A percentile compares a stretch with the other conserved stretches of the same genome.
Evolutionary conservation across 306 rosid species (phyloP).

Genomic region (Parietaria judaica): DNA sequence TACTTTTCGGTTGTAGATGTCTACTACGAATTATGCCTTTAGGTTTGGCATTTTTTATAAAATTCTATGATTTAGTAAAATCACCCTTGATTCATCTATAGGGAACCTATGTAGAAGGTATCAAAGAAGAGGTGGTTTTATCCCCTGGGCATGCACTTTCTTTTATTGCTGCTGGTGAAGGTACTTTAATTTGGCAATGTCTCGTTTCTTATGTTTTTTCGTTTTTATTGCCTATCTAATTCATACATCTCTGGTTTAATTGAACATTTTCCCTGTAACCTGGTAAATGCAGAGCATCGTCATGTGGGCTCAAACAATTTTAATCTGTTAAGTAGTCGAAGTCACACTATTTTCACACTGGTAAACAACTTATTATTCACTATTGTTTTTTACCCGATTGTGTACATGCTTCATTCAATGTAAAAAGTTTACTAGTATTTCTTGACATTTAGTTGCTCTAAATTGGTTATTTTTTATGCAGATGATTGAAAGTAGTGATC

Average conservation of each 20-base stretch:
- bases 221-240: neutral
- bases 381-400: neutral
- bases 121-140: conserved; percentile 95
- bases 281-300: conserved; percentile 74
- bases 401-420: neutral
- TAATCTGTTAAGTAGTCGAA: conserved; percentile 96
- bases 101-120: conserved; percentile 99
- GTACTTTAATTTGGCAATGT: conserved; percentile 31
- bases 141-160: conserved; percentile 99
- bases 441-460: conserved; percentile 5
- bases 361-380: conserved; percentile 30
- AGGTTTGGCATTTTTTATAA: neutral
- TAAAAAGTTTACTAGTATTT: neutral
- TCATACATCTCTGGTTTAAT: neutral
- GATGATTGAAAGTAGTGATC: conserved; percentile 98
- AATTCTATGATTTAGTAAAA: conserved; percentile 12
- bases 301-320: conserved; percentile 99
- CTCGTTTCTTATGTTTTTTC: conserved; percentile 2
- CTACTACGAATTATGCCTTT: neutral
- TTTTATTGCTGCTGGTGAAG: conserved; percentile 99
- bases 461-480: conserved; percentile 37
- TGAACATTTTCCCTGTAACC: conserved; percentile 8
- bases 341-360: conserved; percentile 97
- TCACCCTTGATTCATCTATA: conserved; percentile 26
- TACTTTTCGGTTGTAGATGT: too few species aligned